Evolutionary conservation across 2,329 filamentous ascomycete species (phyloP).

Genomic region (Arthrobotrys musiformis): DNA sequence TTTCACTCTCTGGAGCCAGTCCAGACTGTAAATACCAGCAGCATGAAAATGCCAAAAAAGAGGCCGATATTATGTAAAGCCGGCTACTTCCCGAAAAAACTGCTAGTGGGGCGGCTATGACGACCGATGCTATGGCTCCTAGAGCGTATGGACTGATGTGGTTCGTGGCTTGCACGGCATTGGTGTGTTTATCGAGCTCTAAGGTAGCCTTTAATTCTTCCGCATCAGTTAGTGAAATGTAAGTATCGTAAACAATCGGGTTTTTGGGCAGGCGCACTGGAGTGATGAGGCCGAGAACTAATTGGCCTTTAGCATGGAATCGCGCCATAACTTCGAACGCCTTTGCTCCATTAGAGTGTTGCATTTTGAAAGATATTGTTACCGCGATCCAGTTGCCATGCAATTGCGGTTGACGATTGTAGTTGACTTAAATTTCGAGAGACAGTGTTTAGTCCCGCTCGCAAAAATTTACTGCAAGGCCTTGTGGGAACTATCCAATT

Average conservation of each 20-base stretch:
- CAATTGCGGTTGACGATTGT: too few species aligned
- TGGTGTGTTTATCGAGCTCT: background rate
- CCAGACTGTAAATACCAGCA: background rate
- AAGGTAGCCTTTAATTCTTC: background rate
- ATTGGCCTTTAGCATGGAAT: background rate
- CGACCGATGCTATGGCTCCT: background rate
- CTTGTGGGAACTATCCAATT: too few species aligned
- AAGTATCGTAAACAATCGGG: too few species aligned
- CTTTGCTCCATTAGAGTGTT: background rate
- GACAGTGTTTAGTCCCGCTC: too few species aligned
- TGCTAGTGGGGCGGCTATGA: background rate
- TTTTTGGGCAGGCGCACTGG: background rate
- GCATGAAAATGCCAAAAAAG: background rate
- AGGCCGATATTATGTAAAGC: background rate
- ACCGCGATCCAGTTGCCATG: too few species aligned
- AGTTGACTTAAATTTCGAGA: too few species aligned
- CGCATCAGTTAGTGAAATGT: background rate
- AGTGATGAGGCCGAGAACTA: conserved; percentile 8
- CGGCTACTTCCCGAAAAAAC: background rate
- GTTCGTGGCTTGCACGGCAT: background rate
- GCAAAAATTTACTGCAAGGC: too few species aligned
- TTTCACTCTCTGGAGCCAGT: background rate
- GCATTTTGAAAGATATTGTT: background rate
- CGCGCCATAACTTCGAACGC: background rate
- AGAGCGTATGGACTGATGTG: background rate